A percentile compares a stretch with the other conserved stretches of the same genome.
phyloP scores from a whole-genome alignment of 352 stramenopile genomes.

The Pythium vanterpoolii region DNA sequence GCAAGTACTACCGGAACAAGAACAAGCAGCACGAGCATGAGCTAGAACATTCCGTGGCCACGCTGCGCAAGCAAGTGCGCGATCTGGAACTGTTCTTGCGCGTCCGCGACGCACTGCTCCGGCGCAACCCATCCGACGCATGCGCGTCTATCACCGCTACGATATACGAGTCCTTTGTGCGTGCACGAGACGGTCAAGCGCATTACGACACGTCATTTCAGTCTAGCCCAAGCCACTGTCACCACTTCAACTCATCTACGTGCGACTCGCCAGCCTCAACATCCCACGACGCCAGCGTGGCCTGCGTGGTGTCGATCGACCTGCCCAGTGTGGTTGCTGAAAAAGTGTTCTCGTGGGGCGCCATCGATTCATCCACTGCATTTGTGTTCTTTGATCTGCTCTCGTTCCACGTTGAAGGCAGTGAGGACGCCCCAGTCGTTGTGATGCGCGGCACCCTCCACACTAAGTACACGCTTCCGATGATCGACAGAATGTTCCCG shows the following conservation, averaged over 20 bases:
- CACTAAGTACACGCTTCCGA: slow-evolving; percentile 41
- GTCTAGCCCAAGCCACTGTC: not conserved
- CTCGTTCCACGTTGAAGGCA: slow-evolving; percentile 14
- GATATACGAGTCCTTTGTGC: slow-evolving; percentile 20
- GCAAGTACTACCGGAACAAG: slow-evolving; percentile 67
- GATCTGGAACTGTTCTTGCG: slow-evolving; percentile 34
- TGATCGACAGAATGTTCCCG: slow-evolving; percentile 46
- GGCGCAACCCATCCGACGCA: slow-evolving; percentile 8
- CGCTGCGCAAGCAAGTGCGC: slow-evolving; percentile 35
- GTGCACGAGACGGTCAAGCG: slow-evolving; percentile 9
- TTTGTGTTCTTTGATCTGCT: slow-evolving; percentile 23
- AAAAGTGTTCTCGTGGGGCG: too few relatives aligned
- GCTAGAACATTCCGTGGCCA: slow-evolving; percentile 33
- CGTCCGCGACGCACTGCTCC: slow-evolving; percentile 31
- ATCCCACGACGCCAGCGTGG: not conserved
- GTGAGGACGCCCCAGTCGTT: slow-evolving; percentile 11
- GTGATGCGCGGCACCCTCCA: slow-evolving; percentile 31
- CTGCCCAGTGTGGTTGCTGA: too few relatives aligned
- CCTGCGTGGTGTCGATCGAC: too few relatives aligned
- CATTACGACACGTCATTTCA: slow-evolving; percentile 8
- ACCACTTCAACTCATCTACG: not conserved
- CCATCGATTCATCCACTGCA: not conserved
- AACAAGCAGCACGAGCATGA: slow-evolving; percentile 48
- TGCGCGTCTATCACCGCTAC: not conserved
- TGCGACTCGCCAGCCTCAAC: not conserved